Base-by-base conservation (phyloP, 1,284 basidiomycete species). In the Takashimella tepidaria region DNA sequence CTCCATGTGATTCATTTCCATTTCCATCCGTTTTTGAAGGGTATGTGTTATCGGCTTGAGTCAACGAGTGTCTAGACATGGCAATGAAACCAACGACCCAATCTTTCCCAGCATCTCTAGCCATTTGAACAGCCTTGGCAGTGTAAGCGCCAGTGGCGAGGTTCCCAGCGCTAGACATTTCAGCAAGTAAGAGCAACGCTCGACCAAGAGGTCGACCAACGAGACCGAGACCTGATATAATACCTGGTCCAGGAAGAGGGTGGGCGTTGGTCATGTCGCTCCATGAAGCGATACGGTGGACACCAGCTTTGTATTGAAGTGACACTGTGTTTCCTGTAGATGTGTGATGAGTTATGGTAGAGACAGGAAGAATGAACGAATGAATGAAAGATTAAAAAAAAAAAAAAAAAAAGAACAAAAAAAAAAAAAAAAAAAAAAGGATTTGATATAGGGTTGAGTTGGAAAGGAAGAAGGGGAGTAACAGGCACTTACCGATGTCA, bases 251-350 rank as follows among this genome's bases (percentile, higher is more conserved):
- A 3, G 96, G 92, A 23, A 97, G 85, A 3, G 87, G 83, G 73
- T 98, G 96, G 0, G 96, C 96, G 74, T 98, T 98, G 53, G 93
- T 98, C 66, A 99, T 85, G 71, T 99, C 91, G 5, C 95, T 85
- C 96, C 96, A 99, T 46, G 83, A 86, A 22, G 93, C 86, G 67
- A 98, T 98, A 68, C 86, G 88, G 80, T 98, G 89, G 12, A 96
- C 83, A 25, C 96, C 96, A 22, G 87, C 83, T 1, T 88, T 87
- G 78, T 99, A 99, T 73, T 99, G 96, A 25, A 97, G 79, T 5
- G 86, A 84, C 57, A 98, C 96, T 2, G 96, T 98, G 78, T 98
- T 98, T 42, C 95, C 93, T 97, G 53, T 16, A 21, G n/a, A 26
- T 45, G 59, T n/a, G 25, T 21, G 49, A 44, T 41, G 31, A 52